phyloP scores from a whole-genome alignment of 164 flowering plant species.

The Euptelea pleiosperma region DNA sequence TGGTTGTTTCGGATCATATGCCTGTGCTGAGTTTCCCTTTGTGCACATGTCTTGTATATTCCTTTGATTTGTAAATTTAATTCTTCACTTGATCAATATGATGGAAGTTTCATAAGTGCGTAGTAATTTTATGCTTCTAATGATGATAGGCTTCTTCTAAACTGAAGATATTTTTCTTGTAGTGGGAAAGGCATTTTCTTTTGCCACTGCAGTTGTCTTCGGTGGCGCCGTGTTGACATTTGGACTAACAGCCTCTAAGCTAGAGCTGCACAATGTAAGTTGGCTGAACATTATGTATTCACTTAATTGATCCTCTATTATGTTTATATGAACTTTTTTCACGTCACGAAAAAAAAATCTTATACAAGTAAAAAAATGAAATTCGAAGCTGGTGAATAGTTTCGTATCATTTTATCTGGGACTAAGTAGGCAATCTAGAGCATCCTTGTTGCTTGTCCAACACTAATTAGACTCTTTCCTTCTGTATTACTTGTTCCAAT shows the following conservation, averaged over 20 bases:
- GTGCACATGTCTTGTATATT: too few species aligned
- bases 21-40: neutral
- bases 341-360: too few species aligned
- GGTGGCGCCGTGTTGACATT: constrained; percentile 66
- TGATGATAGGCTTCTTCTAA: neutral
- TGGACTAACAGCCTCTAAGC: constrained; percentile 57
- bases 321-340: neutral
- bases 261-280: constrained; percentile 65
- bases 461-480: too few species aligned
- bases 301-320: neutral
- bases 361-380: too few species aligned
- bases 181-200: constrained; percentile 82
- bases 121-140: neutral
- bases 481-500: too few species aligned
- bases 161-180: constrained; percentile 8
- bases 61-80: neutral
- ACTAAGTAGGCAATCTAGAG: too few species aligned
- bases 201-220: constrained; percentile 69
- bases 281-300: neutral
- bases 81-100: neutral
- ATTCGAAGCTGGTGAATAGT: too few species aligned
- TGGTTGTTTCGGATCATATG: neutral
- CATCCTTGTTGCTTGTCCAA: too few species aligned
- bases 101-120: too few species aligned
- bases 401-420: too few species aligned